These are phyloP conservation scores for Ganoderma leucocontextum DNA, from an alignment of 1,284 basidiomycete species.

Conservation along the genomic window DNA sequence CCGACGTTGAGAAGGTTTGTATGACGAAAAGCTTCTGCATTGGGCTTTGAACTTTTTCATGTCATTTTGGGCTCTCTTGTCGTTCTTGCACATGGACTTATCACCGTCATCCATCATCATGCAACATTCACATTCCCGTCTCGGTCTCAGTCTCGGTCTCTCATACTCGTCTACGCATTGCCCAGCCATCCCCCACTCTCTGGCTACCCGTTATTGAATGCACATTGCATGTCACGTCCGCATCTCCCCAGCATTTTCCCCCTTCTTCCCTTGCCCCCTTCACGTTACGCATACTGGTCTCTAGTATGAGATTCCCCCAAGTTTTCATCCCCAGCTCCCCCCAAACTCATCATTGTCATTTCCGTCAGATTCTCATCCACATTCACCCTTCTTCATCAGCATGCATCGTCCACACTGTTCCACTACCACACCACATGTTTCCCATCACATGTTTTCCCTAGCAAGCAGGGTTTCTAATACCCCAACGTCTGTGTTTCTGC, in stretches of 20 bases:
- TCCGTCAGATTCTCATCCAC: conserved; percentile 13
- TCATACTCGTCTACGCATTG: conserved; percentile 10
- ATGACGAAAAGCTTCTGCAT: conserved; percentile 36
- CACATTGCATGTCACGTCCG: conserved; percentile 12
- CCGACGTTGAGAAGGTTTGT: conserved; percentile 30
- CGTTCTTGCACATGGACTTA: conserved; percentile 40
- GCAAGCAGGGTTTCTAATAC: conserved; percentile 28
- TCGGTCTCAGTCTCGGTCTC: conserved; percentile 24
- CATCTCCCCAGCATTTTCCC: conserved; percentile 14
- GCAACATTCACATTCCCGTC: conserved; percentile 23
- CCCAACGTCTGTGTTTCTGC: conserved; percentile 12
- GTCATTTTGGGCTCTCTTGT: conserved; percentile 34
- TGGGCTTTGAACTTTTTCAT: conserved; percentile 32
- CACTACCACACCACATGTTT: conserved; percentile 22
- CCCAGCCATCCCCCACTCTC: conserved; percentile 5
- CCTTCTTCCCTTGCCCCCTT: conserved; percentile 3
- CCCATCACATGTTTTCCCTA: conserved; percentile 27
- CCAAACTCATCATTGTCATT: neutral
- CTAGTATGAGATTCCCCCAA: conserved; percentile 12
- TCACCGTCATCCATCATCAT: conserved; percentile 38
- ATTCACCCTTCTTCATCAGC: conserved; percentile 21
- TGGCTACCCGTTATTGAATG: conserved; percentile 6
- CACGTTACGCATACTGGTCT: conserved; percentile 2
- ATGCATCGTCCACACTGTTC: conserved; percentile 31
- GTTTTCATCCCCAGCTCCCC: neutral